Evolutionary conservation across 768 basidiomycete genomes (phyloP), one percentile per base, ranked within the genome.

Genomic region (Rhodocollybia butyracea): DNA sequence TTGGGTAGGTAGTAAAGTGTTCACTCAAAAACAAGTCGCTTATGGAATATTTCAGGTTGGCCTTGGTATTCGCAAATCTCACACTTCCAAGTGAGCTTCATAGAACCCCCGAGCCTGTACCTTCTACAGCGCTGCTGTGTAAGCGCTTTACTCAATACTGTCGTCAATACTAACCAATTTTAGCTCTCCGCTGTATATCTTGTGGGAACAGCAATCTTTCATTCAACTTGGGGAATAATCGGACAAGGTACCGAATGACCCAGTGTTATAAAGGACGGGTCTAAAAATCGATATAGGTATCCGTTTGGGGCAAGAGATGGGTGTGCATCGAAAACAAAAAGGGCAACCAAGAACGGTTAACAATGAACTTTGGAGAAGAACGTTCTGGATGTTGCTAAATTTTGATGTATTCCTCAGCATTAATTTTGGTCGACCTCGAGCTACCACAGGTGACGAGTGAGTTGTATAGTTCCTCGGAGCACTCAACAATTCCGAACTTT

Each of bases 51-150:
- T 53, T 24, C 54, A 10, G 76, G 76, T 2, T 76, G 75, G 74
- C 66, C 43, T 15, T 58, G 38, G 63, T 56, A 80, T 69, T 61
- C 71, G 77, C 53, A 66, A 66, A 22, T 69, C 70, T 72, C 82
- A 51, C 73, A 76, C 62, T 74, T 82, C 43, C 75, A 79, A 38
- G 74, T 74, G 63, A 74, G 71, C 0, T 64, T 83, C 31, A 69
- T 84, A 10, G 71, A 74, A 0, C 75, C 78, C 2, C 81, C 84
- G 1, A 62, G 73, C 21, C 62, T 86, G 58, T 78, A 76, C 65
- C 84, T 85, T 57, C 66, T 87, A 39, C 85, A 87, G 62, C 70
- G 70, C 8, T 76, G 75, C 62, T 67, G 72, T 65, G 75, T 75
- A 60, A 54, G 71, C 68, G 29, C 54, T 7, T 51, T 43, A 41